These are phyloP conservation scores for Beauveria australis DNA, from an alignment of 2,329 filamentous ascomycete species.

Conservation along the genomic window DNA sequence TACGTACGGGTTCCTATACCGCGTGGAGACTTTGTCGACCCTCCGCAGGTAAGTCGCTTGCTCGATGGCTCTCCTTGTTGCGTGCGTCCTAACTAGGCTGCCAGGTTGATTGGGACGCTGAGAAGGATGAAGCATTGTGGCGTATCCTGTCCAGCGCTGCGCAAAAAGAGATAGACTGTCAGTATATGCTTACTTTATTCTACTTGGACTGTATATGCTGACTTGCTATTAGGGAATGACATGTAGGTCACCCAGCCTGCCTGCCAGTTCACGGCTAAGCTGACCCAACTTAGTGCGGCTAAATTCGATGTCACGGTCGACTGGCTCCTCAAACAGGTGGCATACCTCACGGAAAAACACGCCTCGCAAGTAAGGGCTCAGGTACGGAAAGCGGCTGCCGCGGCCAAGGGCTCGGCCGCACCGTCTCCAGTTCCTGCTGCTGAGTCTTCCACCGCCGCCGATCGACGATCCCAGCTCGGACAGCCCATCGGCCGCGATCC, in stretches of 20 bases:
- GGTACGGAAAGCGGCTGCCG: conserved; percentile 65
- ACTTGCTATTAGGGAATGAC: conserved; percentile 53
- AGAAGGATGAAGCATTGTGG: conserved; percentile 86
- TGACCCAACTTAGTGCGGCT: conserved; percentile 47
- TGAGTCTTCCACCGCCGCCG: conserved; percentile 31
- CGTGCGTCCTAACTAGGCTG: conserved; percentile 16
- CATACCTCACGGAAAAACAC: conserved; percentile 87
- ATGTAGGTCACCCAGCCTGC: conserved; percentile 39
- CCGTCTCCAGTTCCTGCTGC: conserved; percentile 49
- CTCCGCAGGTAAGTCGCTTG: conserved; percentile 58
- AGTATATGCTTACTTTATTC: conserved; percentile 16
- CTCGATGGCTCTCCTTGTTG: conserved; percentile 7
- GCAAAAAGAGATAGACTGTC: conserved; percentile 83
- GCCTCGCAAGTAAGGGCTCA: conserved; percentile 84
- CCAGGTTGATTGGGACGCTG: conserved; percentile 78
- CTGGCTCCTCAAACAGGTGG: conserved; percentile 87
- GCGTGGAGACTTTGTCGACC: conserved; percentile 81
- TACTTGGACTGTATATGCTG: neutral
- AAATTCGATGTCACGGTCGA: conserved; percentile 78
- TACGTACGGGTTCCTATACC: conserved; percentile 86
- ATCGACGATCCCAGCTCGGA: conserved; percentile 40
- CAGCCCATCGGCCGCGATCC: conserved; percentile 51
- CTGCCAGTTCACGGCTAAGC: conserved; percentile 7
- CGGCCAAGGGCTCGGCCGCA: conserved; percentile 46
- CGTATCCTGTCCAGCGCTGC: conserved; percentile 75